A percentile compares a stretch with the other conserved stretches of the same genome.
These are phyloP conservation scores for Ilyonectria robusta DNA, from an alignment of 2,329 filamentous ascomycete genomes.

Conservation along the genomic window DNA sequence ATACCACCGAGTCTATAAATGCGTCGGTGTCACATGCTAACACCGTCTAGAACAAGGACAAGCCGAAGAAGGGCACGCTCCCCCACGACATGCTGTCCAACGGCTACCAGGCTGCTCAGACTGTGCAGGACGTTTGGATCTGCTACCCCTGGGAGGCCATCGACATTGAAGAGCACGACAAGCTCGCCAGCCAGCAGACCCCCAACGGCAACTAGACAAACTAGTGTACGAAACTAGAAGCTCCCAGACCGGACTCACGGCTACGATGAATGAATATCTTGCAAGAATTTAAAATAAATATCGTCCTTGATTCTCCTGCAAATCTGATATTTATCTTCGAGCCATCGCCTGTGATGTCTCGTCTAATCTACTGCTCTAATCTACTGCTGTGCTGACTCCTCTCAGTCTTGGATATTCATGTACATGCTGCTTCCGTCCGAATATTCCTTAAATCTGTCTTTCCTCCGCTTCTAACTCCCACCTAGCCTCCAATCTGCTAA, in stretches of 20 bases:
- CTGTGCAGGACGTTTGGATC: constrained; percentile 96
- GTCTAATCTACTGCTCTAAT: background rate
- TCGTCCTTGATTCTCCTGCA: background rate
- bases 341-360: background rate
- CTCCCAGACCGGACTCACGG: constrained; percentile 17
- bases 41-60: constrained; percentile 87
- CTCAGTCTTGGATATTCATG: background rate
- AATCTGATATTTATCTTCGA: constrained; percentile 1
- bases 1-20: background rate
- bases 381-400: background rate
- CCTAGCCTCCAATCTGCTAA: constrained; percentile 18
- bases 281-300: constrained; percentile 16
- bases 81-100: constrained; percentile 83
- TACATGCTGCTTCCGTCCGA: background rate
- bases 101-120: constrained; percentile 88
- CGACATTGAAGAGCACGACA: constrained; percentile 94
- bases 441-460: too few relatives aligned
- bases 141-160: constrained; percentile 98
- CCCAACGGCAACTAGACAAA: constrained; percentile 42
- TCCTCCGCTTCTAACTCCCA: constrained; percentile 14
- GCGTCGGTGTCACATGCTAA: constrained; percentile 18
- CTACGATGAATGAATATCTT: constrained; percentile 36
- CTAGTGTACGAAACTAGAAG: constrained; percentile 37
- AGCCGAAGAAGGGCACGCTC: constrained; percentile 90
- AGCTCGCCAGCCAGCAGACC: constrained; percentile 68